phyloP scores from a whole-genome alignment of 2,329 filamentous ascomycete species.

The Talaromyces sp. region DNA sequence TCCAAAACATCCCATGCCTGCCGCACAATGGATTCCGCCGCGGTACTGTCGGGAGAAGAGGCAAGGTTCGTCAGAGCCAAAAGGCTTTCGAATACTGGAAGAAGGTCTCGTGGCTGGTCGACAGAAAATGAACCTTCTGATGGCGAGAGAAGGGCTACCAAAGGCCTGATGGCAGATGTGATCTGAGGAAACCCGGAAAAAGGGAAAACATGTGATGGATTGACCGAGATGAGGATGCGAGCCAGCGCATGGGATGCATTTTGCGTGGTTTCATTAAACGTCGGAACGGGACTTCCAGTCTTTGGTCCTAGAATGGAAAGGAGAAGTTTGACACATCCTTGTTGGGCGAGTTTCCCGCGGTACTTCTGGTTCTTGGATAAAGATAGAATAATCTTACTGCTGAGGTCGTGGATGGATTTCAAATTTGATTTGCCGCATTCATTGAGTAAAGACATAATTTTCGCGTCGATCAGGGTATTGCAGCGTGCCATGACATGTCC shows the following conservation, averaged over 20 bases:
- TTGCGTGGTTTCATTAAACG: constrained; percentile 40
- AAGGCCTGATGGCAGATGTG: constrained; percentile 74
- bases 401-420: constrained; percentile 66
- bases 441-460: constrained; percentile 70
- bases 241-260: constrained; percentile 75
- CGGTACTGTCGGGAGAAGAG: constrained; percentile 47
- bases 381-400: constrained; percentile 70
- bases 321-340: constrained; percentile 85
- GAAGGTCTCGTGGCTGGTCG: constrained; percentile 63
- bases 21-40: constrained; percentile 67
- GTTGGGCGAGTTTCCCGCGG: constrained; percentile 77
- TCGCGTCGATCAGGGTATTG: constrained; percentile 70
- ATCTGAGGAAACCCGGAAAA: constrained; percentile 66
- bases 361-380: constrained; percentile 69
- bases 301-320: constrained; percentile 58
- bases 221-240: constrained; percentile 79
- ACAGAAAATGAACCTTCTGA: constrained; percentile 52
- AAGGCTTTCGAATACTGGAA: constrained; percentile 84
- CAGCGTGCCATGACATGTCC: constrained; percentile 71
- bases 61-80: constrained; percentile 93
- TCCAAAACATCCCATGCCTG: constrained; percentile 72
- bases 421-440: constrained; percentile 64
- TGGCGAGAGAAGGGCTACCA: constrained; percentile 67
- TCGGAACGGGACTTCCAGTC: constrained; percentile 25
- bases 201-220: constrained; percentile 79